Percentiles rank a stretch among this genome's conserved stretches.
Evolutionary conservation across 352 stramenopile species (phyloP).

Genomic region (Globisporangium barbulae): DNA sequence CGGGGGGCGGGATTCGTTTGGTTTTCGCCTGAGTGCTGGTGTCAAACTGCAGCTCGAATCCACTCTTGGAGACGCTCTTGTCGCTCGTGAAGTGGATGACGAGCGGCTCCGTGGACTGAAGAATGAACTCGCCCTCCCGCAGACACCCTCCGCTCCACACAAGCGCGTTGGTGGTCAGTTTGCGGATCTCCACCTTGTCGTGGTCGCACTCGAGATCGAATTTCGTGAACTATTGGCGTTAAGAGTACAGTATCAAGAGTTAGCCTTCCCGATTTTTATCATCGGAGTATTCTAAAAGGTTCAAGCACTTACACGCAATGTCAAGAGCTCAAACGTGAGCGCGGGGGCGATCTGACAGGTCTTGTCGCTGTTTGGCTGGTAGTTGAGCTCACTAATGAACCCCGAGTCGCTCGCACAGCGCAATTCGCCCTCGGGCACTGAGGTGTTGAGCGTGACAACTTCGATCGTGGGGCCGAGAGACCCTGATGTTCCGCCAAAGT

Average conservation of each 20-base stretch:
- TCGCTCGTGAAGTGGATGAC: constrained; percentile 43
- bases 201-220: constrained; percentile 76
- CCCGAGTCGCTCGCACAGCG: constrained; percentile 26
- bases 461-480: constrained; percentile 13
- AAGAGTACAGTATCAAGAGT: not conserved
- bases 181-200: constrained; percentile 47
- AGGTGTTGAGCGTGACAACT: constrained; percentile 20
- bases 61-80: constrained; percentile 29
- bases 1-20: constrained; percentile 34
- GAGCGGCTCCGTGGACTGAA: constrained; percentile 30
- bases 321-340: constrained; percentile 24
- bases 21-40: constrained; percentile 19
- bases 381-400: constrained; percentile 30
- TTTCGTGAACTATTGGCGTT: constrained; percentile 19
- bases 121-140: constrained; percentile 33
- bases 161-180: constrained; percentile 17
- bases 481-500: constrained; percentile 8
- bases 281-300: not conserved
- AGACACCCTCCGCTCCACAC: constrained; percentile 59
- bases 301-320: constrained; percentile 20
- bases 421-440: constrained; percentile 1
- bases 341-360: constrained; percentile 37
- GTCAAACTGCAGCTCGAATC: constrained; percentile 51
- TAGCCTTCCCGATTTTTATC: not conserved
- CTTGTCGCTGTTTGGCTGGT: constrained; percentile 27